Conservation (phyloP, 2,329 filamentous ascomycete species). For the Xylariaceae sp. region DNA sequence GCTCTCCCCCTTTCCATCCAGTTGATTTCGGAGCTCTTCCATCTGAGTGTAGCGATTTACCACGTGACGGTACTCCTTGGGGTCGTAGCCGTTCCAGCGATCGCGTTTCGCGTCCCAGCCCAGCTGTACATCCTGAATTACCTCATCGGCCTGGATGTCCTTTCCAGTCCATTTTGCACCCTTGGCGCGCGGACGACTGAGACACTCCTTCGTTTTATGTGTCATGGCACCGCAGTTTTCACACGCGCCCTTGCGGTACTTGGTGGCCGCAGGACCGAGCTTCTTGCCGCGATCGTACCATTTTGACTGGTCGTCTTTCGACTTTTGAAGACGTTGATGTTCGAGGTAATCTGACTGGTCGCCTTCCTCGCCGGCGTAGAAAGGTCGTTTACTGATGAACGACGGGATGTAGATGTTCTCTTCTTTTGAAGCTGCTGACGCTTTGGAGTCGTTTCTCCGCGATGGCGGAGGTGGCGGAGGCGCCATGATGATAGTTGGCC, state of each 20-base stretch:
- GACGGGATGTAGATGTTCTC: conserved; percentile 98
- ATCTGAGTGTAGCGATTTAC: conserved; percentile 84
- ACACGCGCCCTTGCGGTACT: conserved; percentile 95
- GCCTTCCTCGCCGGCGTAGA: conserved; percentile 80
- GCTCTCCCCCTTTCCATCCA: conserved; percentile 34
- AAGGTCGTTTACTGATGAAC: conserved; percentile 97
- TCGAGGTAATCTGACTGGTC: conserved; percentile 79
- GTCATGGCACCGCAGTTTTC: conserved; percentile 98
- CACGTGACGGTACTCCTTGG: conserved; percentile 78
- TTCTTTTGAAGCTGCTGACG: conserved; percentile 60
- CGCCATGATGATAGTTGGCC: conserved; percentile 34
- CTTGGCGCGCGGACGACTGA: conserved; percentile 79
- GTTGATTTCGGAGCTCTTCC: conserved; percentile 63
- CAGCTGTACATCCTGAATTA: conserved; percentile 76
- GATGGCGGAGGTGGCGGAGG: conserved; percentile 36
- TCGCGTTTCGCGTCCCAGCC: conserved; percentile 98
- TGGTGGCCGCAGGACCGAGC: conserved; percentile 80
- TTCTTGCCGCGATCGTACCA: conserved; percentile 93
- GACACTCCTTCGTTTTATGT: conserved; percentile 90
- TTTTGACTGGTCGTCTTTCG: conserved; percentile 65
- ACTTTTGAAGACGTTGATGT: conserved; percentile 84
- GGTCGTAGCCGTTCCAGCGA: conserved; percentile 96
- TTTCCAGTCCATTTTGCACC: conserved; percentile 89
- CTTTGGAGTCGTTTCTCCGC: conserved; percentile 31
- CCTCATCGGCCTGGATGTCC: conserved; percentile 89